Conservation (phyloP, 805 yeast genomes). For the Spathaspora passalidarum region DNA sequence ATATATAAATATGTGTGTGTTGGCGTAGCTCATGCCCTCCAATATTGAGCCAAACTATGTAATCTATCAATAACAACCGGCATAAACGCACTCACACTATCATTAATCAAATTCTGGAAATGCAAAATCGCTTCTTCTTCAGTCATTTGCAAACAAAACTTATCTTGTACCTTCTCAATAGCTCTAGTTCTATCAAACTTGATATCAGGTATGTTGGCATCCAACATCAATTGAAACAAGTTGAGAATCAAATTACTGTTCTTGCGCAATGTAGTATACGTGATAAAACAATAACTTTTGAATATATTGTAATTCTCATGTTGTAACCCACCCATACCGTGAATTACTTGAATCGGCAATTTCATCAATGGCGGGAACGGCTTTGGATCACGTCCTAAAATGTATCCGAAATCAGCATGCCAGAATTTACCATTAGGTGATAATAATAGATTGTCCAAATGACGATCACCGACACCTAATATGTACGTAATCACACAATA, state of each 20-base stretch:
- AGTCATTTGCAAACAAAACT: constrained; percentile 87
- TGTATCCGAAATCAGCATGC: constrained; percentile 98
- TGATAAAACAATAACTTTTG: constrained; percentile 90
- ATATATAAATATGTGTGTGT: neutral
- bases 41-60: constrained; percentile 95
- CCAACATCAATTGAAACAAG: constrained; percentile 89
- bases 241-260: constrained; percentile 87
- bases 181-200: constrained; percentile 82
- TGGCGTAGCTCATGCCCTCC: constrained; percentile 67
- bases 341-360: constrained; percentile 92
- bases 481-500: constrained; percentile 94
- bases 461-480: constrained; percentile 96
- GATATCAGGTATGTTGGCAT: constrained; percentile 89
- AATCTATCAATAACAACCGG: constrained; percentile 95
- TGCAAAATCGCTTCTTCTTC: constrained; percentile 96
- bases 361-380: constrained; percentile 99
- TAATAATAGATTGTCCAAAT: constrained; percentile 81
- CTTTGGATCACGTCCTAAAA: constrained; percentile 94
- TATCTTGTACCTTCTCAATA: constrained; percentile 87
- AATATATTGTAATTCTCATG: constrained; percentile 84
- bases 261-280: constrained; percentile 85
- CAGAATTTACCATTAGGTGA: constrained; percentile 83
- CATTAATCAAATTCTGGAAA: constrained; percentile 91
- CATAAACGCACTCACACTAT: constrained; percentile 86
- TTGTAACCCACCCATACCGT: constrained; percentile 94